These are phyloP conservation scores for Vitis riparia DNA, from an alignment of 164 flowering plant species.

Conservation along the genomic window DNA sequence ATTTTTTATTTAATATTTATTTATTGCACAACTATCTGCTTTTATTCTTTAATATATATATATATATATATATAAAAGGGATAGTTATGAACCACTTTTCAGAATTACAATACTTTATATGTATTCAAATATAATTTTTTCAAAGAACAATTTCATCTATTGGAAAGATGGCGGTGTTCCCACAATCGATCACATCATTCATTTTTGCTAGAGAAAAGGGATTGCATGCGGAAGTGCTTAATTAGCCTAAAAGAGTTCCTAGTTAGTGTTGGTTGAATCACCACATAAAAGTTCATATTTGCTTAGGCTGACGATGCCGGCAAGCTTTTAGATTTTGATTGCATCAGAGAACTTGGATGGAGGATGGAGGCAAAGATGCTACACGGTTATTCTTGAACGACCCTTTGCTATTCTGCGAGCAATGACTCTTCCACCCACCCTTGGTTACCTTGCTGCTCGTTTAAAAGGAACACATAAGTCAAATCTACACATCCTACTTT, in stretches of 20 bases:
- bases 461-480: background rate
- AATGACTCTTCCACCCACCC: conserved; percentile 66
- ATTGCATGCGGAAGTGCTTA: conserved; percentile 76
- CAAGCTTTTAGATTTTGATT: background rate
- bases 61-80: too few species aligned
- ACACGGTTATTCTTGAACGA: conserved; percentile 55
- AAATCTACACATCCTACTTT: too few species aligned
- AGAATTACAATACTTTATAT: conserved; percentile 18
- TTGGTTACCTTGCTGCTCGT: conserved; percentile 63
- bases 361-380: conserved; percentile 7
- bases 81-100: too few species aligned
- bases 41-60: too few species aligned
- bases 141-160: too few species aligned
- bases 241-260: conserved; percentile 28
- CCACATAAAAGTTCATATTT: background rate
- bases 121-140: too few species aligned
- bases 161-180: conserved; percentile 57
- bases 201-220: conserved; percentile 78
- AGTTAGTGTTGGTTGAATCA: background rate
- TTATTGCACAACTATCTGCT: too few species aligned
- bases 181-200: conserved; percentile 79
- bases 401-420: conserved; percentile 74
- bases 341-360: too few species aligned
- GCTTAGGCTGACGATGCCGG: background rate
- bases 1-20: too few species aligned